Evolutionary conservation across 73 alveolate genomes (phyloP).

Genomic region (Paramecium sonneborni): DNA sequence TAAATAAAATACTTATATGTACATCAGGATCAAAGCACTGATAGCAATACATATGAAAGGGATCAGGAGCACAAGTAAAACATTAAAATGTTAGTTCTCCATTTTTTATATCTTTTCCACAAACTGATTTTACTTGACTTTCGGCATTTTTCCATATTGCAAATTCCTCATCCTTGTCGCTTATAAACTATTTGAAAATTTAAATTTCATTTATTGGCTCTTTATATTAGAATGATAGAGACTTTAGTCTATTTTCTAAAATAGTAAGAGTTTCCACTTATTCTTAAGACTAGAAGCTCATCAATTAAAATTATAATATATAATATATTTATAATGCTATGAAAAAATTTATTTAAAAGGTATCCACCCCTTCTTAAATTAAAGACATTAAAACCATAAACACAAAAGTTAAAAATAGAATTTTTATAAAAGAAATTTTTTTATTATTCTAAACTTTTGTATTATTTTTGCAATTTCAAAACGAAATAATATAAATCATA

Average conservation of each 20-base stretch:
- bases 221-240: background rate
- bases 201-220: background rate
- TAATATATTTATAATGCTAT: background rate
- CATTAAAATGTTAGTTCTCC: slow-evolving; percentile 36
- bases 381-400: no score
- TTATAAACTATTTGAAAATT: background rate
- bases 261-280: background rate
- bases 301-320: background rate
- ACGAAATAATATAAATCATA: no score
- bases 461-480: no score
- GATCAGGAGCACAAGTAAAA: slow-evolving; percentile 36
- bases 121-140: background rate
- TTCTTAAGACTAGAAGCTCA: background rate
- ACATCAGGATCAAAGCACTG: background rate
- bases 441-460: no score
- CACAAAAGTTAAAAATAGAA: no score
- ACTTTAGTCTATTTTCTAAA: background rate
- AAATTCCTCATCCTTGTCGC: background rate
- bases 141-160: slow-evolving; percentile 21
- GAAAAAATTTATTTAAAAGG: background rate
- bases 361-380: no score
- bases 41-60: slow-evolving; percentile 43
- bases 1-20: background rate
- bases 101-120: background rate
- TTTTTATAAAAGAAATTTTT: no score